A percentile compares a stretch with the other conserved stretches of the same genome.
Evolutionary conservation across 495 filamentous ascomycete species (phyloP).

Genomic region (Melanomma pulvis-pyrius): DNA sequence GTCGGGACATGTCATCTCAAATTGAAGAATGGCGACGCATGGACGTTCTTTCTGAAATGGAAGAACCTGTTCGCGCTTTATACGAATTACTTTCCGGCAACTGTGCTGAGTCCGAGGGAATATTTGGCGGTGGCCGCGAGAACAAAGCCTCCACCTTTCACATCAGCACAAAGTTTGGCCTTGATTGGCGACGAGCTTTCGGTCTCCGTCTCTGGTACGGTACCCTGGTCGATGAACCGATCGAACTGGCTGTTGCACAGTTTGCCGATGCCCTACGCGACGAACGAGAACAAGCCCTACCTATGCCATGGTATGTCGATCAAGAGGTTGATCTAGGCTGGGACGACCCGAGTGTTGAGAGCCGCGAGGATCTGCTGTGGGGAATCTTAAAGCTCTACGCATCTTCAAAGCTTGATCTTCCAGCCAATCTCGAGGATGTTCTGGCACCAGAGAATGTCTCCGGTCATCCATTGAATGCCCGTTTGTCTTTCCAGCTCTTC

Average conservation of each 20-base stretch:
- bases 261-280: conserved; percentile 67
- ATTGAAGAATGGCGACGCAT: conserved; percentile 80
- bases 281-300: conserved; percentile 61
- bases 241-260: conserved; percentile 69
- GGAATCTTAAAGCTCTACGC: conserved; percentile 77
- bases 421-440: conserved; percentile 58
- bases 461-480: conserved; percentile 68
- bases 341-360: conserved; percentile 53
- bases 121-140: conserved; percentile 67
- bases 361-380: conserved; percentile 80
- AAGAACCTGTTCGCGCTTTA: conserved; percentile 78
- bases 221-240: conserved; percentile 64
- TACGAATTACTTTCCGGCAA: conserved; percentile 91
- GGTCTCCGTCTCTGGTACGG: conserved; percentile 88
- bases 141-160: conserved; percentile 75
- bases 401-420: conserved; percentile 46
- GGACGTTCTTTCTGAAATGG: conserved; percentile 81
- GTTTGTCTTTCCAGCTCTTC: conserved; percentile 81
- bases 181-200: conserved; percentile 93
- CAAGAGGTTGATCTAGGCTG: conserved; percentile 51
- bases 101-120: conserved; percentile 75
- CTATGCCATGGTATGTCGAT: conserved; percentile 63
- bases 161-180: conserved; percentile 75
- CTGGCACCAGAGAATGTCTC: conserved; percentile 61
- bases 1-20: conserved; percentile 72